phyloP scores from a whole-genome alignment of 352 stramenopile genomes.

The Discostella stelligera region DNA sequence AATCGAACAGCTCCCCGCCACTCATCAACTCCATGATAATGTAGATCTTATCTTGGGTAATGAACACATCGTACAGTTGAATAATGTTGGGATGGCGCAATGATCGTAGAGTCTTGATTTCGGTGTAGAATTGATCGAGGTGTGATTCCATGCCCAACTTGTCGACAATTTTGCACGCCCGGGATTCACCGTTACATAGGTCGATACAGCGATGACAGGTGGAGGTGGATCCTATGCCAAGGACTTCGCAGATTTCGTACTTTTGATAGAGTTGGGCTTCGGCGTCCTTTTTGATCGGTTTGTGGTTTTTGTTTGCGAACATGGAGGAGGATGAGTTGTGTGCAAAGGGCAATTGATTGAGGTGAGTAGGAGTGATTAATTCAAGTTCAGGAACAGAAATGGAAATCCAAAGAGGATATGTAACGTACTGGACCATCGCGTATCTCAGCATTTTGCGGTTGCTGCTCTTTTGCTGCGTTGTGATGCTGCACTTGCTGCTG shows the following conservation, averaged over 20 bases:
- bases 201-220: constrained; percentile 84
- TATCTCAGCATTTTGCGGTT: constrained; percentile 24
- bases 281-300: constrained; percentile 36
- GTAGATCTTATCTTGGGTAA: constrained; percentile 84
- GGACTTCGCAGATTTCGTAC: constrained; percentile 76
- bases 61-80: constrained; percentile 86
- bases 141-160: constrained; percentile 85
- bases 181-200: constrained; percentile 64
- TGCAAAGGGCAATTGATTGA: background rate
- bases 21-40: constrained; percentile 90
- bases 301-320: background rate
- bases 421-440: constrained; percentile 46
- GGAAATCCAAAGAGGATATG: background rate
- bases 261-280: constrained; percentile 68
- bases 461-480: too few species aligned
- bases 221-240: constrained; percentile 85
- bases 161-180: constrained; percentile 88
- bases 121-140: constrained; percentile 86
- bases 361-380: background rate
- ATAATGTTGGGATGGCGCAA: constrained; percentile 88
- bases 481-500: constrained; percentile 4
- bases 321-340: background rate
- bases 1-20: constrained; percentile 89
- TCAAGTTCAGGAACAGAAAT: background rate
- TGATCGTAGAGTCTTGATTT: constrained; percentile 81